These are phyloP conservation scores for Mycosarcoma maydis DNA, from an alignment of 1,284 basidiomycete species.

Conservation along the genomic window DNA sequence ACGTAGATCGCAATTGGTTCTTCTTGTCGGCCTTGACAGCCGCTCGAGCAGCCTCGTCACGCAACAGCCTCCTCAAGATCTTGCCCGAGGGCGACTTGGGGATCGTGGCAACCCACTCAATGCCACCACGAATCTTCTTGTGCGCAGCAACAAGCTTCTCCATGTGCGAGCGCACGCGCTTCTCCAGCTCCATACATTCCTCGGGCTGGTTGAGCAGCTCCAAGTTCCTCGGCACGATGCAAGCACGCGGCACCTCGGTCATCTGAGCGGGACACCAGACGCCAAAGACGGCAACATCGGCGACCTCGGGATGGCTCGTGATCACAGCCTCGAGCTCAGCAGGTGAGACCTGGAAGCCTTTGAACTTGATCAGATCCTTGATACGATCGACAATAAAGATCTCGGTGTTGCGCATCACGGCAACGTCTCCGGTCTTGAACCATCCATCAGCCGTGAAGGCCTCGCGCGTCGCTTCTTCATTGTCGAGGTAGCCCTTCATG, in stretches of 20 bases:
- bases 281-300: constrained; percentile 46
- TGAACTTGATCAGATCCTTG: constrained; percentile 58
- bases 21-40: constrained; percentile 27
- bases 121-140: constrained; percentile 67
- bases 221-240: constrained; percentile 55
- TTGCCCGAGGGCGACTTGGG: constrained; percentile 62
- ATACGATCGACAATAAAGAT: constrained; percentile 58
- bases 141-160: constrained; percentile 62
- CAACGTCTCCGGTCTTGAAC: constrained; percentile 59
- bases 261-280: constrained; percentile 37
- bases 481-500: constrained; percentile 57
- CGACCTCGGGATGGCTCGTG: constrained; percentile 41
- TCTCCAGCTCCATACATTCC: constrained; percentile 55
- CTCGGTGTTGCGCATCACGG: constrained; percentile 49
- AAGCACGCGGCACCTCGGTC: constrained; percentile 63
- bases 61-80: constrained; percentile 55
- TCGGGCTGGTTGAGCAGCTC: constrained; percentile 55
- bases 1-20: constrained; percentile 26
- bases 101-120: constrained; percentile 55
- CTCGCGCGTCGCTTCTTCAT: constrained; percentile 32
- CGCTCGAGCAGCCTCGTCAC: constrained; percentile 38
- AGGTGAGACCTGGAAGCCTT: constrained; percentile 59
- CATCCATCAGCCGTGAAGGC: constrained; percentile 53
- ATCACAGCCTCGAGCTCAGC: constrained; percentile 53
- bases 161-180: constrained; percentile 30